phyloP scores from a whole-genome alignment of 371 early-diverging fungal genomes.

The Apophysomyces ossiformis region DNA sequence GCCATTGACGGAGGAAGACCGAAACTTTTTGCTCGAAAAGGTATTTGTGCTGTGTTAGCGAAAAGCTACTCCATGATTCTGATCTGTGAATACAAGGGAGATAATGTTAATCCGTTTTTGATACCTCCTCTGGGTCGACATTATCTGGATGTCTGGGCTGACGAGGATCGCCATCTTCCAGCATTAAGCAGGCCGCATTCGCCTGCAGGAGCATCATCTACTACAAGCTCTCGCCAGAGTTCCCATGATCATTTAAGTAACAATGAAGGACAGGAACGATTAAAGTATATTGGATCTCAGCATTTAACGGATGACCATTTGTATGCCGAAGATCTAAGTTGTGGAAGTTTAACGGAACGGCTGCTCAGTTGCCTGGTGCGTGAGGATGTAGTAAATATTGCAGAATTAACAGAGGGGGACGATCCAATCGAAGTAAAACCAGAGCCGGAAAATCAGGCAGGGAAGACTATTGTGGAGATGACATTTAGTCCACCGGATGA shows the following conservation, averaged over 20 bases:
- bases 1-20: conserved; percentile 83
- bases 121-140: conserved; percentile 81
- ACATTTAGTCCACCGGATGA: conserved; percentile 32
- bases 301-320: conserved; percentile 63
- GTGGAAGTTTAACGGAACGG: conserved; percentile 80
- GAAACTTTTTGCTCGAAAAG: conserved; percentile 67
- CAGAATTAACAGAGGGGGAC: conserved; percentile 29
- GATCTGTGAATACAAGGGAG: conserved; percentile 19
- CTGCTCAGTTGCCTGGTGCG: conserved; percentile 71
- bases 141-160: conserved; percentile 83
- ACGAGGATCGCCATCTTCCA: conserved; percentile 75
- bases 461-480: conserved; percentile 27
- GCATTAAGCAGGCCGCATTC: conserved; percentile 46
- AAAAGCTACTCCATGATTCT: neutral
- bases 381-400: conserved; percentile 58
- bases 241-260: conserved; percentile 27
- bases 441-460: conserved; percentile 12
- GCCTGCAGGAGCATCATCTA: conserved; percentile 24
- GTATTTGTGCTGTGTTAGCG: conserved; percentile 15
- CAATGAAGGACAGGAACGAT: conserved; percentile 16
- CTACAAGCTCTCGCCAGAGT: conserved; percentile 27
- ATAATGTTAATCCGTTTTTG: conserved; percentile 70
- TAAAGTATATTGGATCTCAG: conserved; percentile 32
- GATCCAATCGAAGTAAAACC: conserved; percentile 19
- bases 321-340: conserved; percentile 58